Evolutionary conservation across 306 rosid species (phyloP).

Genomic region (Dryas alaskensis): DNA sequence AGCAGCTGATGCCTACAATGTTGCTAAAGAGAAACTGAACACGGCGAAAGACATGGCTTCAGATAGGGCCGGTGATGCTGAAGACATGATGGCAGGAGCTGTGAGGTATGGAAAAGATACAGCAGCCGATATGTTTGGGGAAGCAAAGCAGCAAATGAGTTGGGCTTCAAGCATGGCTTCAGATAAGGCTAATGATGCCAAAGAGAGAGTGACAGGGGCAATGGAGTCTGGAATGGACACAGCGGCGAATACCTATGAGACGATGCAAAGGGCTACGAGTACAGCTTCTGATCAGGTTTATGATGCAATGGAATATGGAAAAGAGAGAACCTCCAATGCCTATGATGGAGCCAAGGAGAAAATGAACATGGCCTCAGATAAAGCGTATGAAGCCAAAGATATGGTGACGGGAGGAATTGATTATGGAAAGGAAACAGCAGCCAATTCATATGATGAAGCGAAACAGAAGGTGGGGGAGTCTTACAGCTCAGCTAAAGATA

Average conservation of each 20-base stretch:
- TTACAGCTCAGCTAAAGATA: no score
- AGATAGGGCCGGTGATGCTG: conserved; percentile 3
- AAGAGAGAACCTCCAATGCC: conserved; percentile 16
- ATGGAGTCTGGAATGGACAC: conserved; percentile 5
- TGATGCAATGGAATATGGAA: conserved; percentile 20
- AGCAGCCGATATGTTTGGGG: not conserved
- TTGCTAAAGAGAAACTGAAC: conserved; percentile 7
- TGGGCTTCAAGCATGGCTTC: not conserved
- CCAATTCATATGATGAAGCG: conserved; percentile 12
- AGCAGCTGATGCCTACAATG: conserved; percentile 11
- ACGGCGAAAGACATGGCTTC: not conserved
- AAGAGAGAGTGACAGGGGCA: conserved; percentile 8
- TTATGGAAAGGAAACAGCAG: conserved; percentile 21
- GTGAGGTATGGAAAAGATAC: not conserved
- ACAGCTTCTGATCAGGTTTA: not conserved
- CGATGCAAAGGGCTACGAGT: not conserved
- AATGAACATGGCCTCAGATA: conserved; percentile 18
- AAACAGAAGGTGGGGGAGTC: conserved; percentile 16
- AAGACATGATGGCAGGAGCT: conserved; percentile 1
- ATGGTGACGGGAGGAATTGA: conserved; percentile 4
- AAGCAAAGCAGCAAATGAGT: conserved; percentile 1
- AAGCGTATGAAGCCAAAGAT: conserved; percentile 27
- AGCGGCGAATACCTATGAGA: conserved; percentile 8
- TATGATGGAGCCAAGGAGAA: conserved; percentile 18
- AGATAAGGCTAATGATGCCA: conserved; percentile 13